phyloP scores from a whole-genome alignment of 1,139 yeast genomes.

The Candida sanyaensis region DNA sequence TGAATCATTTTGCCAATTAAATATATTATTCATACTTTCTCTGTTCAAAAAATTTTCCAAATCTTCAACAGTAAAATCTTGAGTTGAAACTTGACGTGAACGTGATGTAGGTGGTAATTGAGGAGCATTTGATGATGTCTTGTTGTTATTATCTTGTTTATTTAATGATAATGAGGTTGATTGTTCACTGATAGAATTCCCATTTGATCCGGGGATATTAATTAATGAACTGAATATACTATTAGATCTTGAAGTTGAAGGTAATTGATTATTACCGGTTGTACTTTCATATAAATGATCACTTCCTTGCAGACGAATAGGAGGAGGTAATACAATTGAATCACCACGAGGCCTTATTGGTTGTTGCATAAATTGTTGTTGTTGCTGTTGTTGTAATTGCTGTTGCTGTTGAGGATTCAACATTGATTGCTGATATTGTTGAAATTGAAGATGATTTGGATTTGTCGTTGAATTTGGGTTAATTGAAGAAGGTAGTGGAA shows the following conservation, averaged over 20 bases:
- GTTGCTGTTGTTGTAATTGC: constrained; percentile 9
- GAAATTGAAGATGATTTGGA: constrained; percentile 4
- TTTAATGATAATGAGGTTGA: constrained; percentile 9
- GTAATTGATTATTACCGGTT: not conserved
- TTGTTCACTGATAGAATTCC: constrained; percentile 36
- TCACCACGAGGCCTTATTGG: constrained; percentile 29
- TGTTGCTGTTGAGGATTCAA: constrained; percentile 7
- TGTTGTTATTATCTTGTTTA: constrained; percentile 1
- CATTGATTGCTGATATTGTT: constrained; percentile 7
- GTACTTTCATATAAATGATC: constrained; percentile 12
- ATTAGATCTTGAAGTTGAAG: constrained; percentile 29
- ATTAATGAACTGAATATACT: constrained; percentile 45
- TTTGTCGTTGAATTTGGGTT: not conserved
- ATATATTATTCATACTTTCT: constrained; percentile 39
- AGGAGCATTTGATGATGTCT: constrained; percentile 4
- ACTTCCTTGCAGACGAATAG: constrained; percentile 17
- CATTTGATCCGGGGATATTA: constrained; percentile 38
- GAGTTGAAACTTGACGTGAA: constrained; percentile 17
- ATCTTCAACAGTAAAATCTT: constrained; percentile 37
- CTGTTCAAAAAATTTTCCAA: constrained; percentile 45
- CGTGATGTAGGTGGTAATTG: constrained; percentile 14
- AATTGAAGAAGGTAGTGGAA: constrained; percentile 2
- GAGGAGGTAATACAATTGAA: constrained; percentile 35
- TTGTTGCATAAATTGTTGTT: constrained; percentile 13
- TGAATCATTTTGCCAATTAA: constrained; percentile 29